Base-by-base conservation (phyloP, 306 rosid genomes). In the Ormosia emarginata region DNA sequence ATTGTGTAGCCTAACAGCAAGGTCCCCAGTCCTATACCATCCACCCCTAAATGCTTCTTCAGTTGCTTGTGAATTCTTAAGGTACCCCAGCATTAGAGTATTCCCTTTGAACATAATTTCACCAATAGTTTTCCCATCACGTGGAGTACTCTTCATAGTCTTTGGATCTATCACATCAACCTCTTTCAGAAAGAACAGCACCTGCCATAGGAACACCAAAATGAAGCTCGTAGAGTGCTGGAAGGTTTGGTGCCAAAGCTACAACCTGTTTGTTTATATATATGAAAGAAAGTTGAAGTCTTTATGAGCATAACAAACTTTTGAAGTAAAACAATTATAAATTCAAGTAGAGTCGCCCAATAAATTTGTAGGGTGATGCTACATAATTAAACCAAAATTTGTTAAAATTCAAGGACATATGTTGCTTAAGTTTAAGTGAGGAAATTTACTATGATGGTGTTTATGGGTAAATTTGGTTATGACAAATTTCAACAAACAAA, bases 181-280 rank as follows among this genome's bases (percentile, higher is more conserved):
- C 3, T 79, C 89, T 72, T 86, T 91, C 69, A 75, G 90, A 90
- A 50, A 94, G 86, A 49, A 91, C 43, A 50, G 88, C 98, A 30
- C 95, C 99, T 0, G 95, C 90, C 99, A 95, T 95, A 4, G 99
- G 95, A 75, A 84, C 89, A 8, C 88, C 88, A 79, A 90, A 93
- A 77, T 95, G 97, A 39, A 95, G 93, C 89, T 95, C 98, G 34
- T 90, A 91, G 3, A 90, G 78, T 43, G 86, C 97, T 67, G 98
- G 98, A 64, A 90, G 67, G 41, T 94, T 93, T 32, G 97, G 98
- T 30, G 95, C 92, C 81, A 93, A 68, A 39, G 89, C 92, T 11
- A 78, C 95, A 71, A 93, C 97, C 98, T 94, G 83, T 53, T 44
- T 44, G 83, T 53, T 44, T 44, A 8, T 50, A 18, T 50, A 50